Conservation (phyloP, 768 basidiomycete genomes). For the Tricholoma flavovirens region DNA sequence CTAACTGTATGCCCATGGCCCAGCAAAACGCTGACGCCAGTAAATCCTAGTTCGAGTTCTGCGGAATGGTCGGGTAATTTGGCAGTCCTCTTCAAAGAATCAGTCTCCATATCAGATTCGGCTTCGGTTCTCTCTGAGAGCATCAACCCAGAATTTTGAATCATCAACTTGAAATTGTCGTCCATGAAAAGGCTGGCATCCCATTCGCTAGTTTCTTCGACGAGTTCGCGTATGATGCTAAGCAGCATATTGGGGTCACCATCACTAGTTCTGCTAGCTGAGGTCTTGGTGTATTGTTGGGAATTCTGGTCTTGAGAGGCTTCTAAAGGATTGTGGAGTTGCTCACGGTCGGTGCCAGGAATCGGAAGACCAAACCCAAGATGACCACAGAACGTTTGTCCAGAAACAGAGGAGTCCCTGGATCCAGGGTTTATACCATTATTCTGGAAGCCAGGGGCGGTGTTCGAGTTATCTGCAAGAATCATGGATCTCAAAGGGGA, state of each 20-base stretch:
- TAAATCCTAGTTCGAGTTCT: constrained; percentile 18
- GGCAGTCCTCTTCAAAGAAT: background rate
- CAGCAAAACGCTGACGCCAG: constrained; percentile 18
- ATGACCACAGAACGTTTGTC: constrained; percentile 5
- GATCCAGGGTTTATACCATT: background rate
- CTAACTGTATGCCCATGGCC: constrained; percentile 8
- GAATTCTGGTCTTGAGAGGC: background rate
- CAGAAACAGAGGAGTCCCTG: background rate
- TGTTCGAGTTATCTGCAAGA: constrained; percentile 26
- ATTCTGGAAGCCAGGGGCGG: constrained; percentile 9
- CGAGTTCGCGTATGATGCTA: constrained; percentile 42
- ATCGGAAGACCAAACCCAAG: constrained; percentile 16
- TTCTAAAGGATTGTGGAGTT: background rate
- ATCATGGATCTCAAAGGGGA: constrained; percentile 43
- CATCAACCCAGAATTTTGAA: constrained; percentile 25
- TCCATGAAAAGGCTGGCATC: constrained; percentile 44
- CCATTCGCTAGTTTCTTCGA: constrained; percentile 46
- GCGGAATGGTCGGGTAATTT: constrained; percentile 9
- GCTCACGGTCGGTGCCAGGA: constrained; percentile 1
- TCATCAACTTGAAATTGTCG: constrained; percentile 40
- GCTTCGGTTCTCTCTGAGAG: background rate
- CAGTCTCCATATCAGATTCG: background rate
- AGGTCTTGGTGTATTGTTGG: background rate
- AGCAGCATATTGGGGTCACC: constrained; percentile 29
- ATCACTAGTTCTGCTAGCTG: constrained; percentile 3